Conservation (phyloP, 768 basidiomycete genomes). For the Suillus cothurnatus region DNA sequence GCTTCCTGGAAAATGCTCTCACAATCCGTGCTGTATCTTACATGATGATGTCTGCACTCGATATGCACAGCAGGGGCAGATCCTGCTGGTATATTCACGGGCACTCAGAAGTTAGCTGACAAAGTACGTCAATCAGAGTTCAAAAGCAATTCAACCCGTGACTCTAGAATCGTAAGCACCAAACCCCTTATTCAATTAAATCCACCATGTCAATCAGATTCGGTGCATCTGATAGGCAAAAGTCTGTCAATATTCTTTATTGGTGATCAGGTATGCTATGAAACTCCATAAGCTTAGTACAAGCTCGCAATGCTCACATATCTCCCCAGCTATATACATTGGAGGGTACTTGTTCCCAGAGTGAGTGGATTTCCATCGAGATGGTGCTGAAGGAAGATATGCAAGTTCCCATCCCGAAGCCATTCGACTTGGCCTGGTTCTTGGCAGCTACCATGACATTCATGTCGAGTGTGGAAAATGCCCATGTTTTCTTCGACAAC, state of each 20-base stretch:
- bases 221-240: not conserved
- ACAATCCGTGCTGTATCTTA: too few species aligned
- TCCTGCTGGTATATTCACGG: too few species aligned
- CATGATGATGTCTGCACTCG: too few species aligned
- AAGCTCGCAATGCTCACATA: not conserved
- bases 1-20: too few species aligned
- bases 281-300: not conserved
- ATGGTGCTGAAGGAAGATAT: constrained; percentile 47
- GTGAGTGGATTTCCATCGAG: constrained; percentile 46
- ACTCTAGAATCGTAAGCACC: too few species aligned
- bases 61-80: too few species aligned
- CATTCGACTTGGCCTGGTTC: constrained; percentile 49
- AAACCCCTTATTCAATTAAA: not conserved
- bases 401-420: constrained; percentile 39
- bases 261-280: constrained; percentile 13
- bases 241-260: constrained; percentile 11
- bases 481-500: constrained; percentile 11
- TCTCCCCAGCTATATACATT: not conserved
- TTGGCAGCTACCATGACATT: constrained; percentile 51
- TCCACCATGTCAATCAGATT: not conserved
- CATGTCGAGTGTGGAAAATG: constrained; percentile 39
- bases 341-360: not conserved
- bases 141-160: too few species aligned
- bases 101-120: too few species aligned
- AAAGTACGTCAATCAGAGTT: too few species aligned